Evolutionary conservation across 495 filamentous ascomycete species (phyloP).

Genomic region (Glonium stellatum): DNA sequence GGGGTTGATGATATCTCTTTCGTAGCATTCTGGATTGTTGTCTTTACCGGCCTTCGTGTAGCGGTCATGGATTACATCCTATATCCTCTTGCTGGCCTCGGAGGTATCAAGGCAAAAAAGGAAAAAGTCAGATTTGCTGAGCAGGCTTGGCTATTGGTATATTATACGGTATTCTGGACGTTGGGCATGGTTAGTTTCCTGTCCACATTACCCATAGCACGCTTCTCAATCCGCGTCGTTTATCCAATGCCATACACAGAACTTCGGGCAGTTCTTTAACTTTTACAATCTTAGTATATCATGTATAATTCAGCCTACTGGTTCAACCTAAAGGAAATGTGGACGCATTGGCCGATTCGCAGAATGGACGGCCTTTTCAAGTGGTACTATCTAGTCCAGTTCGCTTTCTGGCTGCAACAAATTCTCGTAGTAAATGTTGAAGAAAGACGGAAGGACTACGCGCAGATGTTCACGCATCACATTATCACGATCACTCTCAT

Average conservation of each 20-base stretch:
- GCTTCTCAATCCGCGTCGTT: background rate
- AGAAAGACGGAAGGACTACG: conserved; percentile 85
- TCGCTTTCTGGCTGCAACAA: conserved; percentile 91
- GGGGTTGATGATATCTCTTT: conserved; percentile 76
- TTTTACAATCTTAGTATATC: conserved; percentile 55
- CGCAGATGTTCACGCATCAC: conserved; percentile 94
- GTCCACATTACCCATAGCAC: background rate
- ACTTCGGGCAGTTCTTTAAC: background rate
- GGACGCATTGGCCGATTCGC: conserved; percentile 73
- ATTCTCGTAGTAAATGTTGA: conserved; percentile 92
- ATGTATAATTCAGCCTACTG: conserved; percentile 71
- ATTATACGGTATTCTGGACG: conserved; percentile 71
- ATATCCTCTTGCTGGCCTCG: conserved; percentile 60
- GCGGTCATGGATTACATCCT: conserved; percentile 80
- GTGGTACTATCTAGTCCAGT: conserved; percentile 85
- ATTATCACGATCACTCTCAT: conserved; percentile 79
- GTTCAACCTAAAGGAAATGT: conserved; percentile 69
- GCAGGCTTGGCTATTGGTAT: conserved; percentile 83
- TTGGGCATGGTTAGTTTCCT: conserved; percentile 68
- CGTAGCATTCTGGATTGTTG: conserved; percentile 69
- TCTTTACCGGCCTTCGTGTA: conserved; percentile 82
- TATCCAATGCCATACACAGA: background rate
- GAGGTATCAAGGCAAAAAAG: conserved; percentile 66
- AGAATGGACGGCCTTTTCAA: conserved; percentile 69
- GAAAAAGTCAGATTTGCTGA: conserved; percentile 76